These are phyloP conservation scores for Cryptosporidium ubiquitum DNA, from an alignment of 169 alveolate species.

Conservation along the genomic window DNA sequence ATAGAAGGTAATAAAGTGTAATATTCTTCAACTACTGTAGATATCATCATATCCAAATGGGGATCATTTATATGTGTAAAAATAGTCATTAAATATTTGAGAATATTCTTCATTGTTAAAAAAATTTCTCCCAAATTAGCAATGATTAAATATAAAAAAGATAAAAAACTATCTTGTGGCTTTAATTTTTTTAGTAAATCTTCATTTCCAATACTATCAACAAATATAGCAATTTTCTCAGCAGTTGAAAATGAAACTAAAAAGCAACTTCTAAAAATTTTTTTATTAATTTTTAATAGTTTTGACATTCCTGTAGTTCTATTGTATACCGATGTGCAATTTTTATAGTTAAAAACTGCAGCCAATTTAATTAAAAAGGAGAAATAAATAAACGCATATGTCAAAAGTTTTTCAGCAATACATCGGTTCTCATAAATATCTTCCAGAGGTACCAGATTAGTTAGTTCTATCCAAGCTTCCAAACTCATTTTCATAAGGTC, in stretches of 20 bases:
- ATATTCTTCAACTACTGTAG: too few relatives aligned
- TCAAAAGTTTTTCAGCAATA: not conserved
- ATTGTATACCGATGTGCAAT: not conserved
- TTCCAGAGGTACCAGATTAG: not conserved
- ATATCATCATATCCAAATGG: too few relatives aligned
- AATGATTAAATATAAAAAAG: too few relatives aligned
- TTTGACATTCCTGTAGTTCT: not conserved
- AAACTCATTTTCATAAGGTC: too few relatives aligned
- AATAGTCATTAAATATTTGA: not conserved
- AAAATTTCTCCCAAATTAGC: fast-evolving
- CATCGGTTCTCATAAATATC: not conserved
- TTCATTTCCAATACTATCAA: not conserved
- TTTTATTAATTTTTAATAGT: not conserved
- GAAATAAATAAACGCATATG: not conserved
- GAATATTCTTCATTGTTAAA: too few relatives aligned
- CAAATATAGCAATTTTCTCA: not conserved
- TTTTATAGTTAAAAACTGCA: not conserved
- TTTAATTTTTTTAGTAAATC: not conserved
- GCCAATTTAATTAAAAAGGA: too few relatives aligned
- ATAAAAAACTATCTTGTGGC: not conserved
- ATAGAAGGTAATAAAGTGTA: not conserved
- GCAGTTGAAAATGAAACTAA: not conserved
- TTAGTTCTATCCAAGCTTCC: not conserved
- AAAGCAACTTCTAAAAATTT: not conserved
- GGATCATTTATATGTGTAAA: not conserved